Conservation (phyloP, 2,329 filamentous ascomycete genomes). For the Alternaria sp. region DNA sequence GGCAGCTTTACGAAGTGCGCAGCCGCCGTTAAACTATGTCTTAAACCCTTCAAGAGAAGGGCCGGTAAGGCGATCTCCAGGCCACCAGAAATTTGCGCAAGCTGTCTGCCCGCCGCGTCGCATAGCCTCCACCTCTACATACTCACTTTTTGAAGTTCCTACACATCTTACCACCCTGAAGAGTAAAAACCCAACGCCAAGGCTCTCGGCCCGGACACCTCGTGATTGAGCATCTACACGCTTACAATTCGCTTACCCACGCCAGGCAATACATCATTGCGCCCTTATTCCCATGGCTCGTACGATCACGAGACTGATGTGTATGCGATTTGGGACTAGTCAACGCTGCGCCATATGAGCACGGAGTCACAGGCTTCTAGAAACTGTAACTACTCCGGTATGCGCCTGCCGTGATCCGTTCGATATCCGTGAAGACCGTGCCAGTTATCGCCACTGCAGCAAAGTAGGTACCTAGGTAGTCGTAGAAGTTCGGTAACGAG, state of each 20-base stretch:
- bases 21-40: not conserved
- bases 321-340: not conserved
- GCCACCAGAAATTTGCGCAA: not conserved
- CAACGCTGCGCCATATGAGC: conserved; percentile 10
- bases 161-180: not conserved
- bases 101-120: not conserved
- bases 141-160: not conserved
- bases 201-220: conserved; percentile 10
- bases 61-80: not conserved
- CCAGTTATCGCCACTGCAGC: not conserved
- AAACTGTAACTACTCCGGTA: not conserved
- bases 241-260: conserved; percentile 11
- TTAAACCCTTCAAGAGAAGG: not conserved
- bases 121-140: not conserved
- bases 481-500: not conserved
- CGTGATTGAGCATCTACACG: not conserved
- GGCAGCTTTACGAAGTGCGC: not conserved
- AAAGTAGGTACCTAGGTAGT: not conserved
- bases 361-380: conserved; percentile 1
- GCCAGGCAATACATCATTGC: not conserved
- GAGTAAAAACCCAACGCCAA: conserved; percentile 12
- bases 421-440: not conserved
- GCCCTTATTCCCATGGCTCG: conserved; percentile 5
- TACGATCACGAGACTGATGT: conserved; percentile 12
- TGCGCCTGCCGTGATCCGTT: conserved; percentile 6